Evolutionary conservation across 1,284 basidiomycete genomes (phyloP).

Genomic region (Marasmius oreades): DNA sequence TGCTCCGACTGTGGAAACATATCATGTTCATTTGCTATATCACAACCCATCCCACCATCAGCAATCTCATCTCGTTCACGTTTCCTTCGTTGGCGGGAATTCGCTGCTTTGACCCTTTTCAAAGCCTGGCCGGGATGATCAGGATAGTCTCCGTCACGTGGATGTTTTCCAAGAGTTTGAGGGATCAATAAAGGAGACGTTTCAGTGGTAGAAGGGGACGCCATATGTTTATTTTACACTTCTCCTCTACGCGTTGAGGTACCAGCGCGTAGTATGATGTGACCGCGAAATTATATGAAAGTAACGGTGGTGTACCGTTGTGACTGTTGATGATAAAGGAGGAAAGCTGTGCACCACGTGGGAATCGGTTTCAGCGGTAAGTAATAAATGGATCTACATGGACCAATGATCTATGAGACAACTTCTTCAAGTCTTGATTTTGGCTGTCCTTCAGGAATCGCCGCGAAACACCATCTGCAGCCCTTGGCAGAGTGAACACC

Average conservation of each 20-base stretch:
- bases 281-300: too few relatives aligned
- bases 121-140: constrained; percentile 65
- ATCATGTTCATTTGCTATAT: constrained; percentile 23
- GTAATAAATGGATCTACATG: too few relatives aligned
- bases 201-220: neutral
- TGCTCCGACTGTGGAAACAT: neutral
- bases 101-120: constrained; percentile 78
- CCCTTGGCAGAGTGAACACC: too few relatives aligned
- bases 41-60: constrained; percentile 35
- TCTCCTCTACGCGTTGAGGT: neutral
- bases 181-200: neutral
- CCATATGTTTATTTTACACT: neutral
- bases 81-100: constrained; percentile 67
- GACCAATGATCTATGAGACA: too few relatives aligned
- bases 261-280: too few relatives aligned
- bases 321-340: too few relatives aligned
- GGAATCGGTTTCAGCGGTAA: too few relatives aligned
- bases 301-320: too few relatives aligned
- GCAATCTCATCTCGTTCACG: constrained; percentile 63
- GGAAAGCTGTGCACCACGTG: too few relatives aligned
- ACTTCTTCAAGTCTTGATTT: too few relatives aligned
- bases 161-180: neutral
- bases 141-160: neutral
- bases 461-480: too few relatives aligned
- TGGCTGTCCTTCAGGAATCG: too few relatives aligned